These are phyloP conservation scores for Cydonia oblonga DNA, from an alignment of 331 rosid species.

Conservation along the genomic window DNA sequence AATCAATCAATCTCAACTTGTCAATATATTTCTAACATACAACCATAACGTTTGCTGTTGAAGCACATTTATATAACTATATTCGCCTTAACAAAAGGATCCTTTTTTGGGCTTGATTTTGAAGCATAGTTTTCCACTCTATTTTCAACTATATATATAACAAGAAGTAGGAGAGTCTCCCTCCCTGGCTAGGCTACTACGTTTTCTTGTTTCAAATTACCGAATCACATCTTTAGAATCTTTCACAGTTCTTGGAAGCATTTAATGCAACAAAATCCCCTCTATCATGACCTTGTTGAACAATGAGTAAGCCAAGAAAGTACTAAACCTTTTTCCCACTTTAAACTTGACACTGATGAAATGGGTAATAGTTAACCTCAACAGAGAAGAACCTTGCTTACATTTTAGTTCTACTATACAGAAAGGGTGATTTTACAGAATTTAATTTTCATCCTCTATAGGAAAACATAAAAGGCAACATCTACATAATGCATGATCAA, in stretches of 20 bases:
- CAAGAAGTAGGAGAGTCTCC: no score
- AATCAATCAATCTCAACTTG: constrained; percentile 14
- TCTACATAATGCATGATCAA: not conserved
- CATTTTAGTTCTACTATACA: not conserved
- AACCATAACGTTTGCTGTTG: not conserved
- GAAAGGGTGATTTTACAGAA: not conserved
- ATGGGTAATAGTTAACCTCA: not conserved
- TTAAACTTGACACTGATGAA: not conserved
- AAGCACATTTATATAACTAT: not conserved
- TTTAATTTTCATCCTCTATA: not conserved
- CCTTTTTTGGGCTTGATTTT: no score
- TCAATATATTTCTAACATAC: not conserved
- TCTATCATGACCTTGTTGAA: not conserved
- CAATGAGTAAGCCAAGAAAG: not conserved
- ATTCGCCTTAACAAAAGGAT: not conserved
- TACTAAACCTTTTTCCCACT: not conserved
- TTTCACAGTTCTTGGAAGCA: not conserved
- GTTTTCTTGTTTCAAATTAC: not conserved
- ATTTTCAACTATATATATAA: no score
- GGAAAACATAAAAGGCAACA: not conserved
- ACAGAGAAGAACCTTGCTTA: not conserved
- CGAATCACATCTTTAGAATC: not conserved
- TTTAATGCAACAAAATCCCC: not conserved
- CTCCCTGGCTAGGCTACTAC: no score
- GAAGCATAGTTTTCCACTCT: no score